Evolutionary conservation across 2,329 filamentous ascomycete genomes (phyloP).

Genomic region (Curvularia sp.): DNA sequence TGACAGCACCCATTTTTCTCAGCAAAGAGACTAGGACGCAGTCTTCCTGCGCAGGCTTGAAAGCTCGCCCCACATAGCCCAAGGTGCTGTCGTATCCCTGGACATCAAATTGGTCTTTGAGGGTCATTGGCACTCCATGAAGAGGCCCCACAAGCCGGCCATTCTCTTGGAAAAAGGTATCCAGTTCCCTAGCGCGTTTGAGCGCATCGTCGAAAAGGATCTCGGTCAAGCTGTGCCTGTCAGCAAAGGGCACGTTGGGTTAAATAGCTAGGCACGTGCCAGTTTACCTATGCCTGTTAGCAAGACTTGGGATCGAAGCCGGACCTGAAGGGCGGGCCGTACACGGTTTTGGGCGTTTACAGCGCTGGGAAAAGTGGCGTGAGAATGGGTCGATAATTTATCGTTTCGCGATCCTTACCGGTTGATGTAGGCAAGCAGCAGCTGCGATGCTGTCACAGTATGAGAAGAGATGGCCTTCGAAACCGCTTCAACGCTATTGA

Average conservation of each 20-base stretch:
- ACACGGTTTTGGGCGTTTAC: constrained; percentile 42
- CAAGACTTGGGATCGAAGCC: constrained; percentile 3
- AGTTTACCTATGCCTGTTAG: constrained; percentile 51
- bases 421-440: constrained; percentile 42
- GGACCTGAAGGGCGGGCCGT: constrained; percentile 19
- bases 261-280: constrained; percentile 44
- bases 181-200: constrained; percentile 51
- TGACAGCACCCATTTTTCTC: constrained; percentile 60
- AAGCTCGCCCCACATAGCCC: constrained; percentile 70
- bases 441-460: constrained; percentile 37
- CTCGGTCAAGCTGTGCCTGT: constrained; percentile 54
- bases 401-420: constrained; percentile 33
- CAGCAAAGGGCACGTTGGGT: constrained; percentile 15
- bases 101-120: constrained; percentile 61
- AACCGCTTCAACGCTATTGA: constrained; percentile 32
- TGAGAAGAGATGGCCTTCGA: constrained; percentile 37
- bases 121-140: constrained; percentile 57
- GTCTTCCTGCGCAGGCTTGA: constrained; percentile 59
- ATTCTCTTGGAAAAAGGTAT: constrained; percentile 49
- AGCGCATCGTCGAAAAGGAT: constrained; percentile 57
- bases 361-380: constrained; percentile 44
- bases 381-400: constrained; percentile 41
- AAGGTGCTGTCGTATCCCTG: constrained; percentile 58
- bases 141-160: constrained; percentile 54
- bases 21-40: constrained; percentile 64